These are phyloP conservation scores for Williopsis jadinii DNA, from an alignment of 1,139 yeast species.

Conservation along the genomic window DNA sequence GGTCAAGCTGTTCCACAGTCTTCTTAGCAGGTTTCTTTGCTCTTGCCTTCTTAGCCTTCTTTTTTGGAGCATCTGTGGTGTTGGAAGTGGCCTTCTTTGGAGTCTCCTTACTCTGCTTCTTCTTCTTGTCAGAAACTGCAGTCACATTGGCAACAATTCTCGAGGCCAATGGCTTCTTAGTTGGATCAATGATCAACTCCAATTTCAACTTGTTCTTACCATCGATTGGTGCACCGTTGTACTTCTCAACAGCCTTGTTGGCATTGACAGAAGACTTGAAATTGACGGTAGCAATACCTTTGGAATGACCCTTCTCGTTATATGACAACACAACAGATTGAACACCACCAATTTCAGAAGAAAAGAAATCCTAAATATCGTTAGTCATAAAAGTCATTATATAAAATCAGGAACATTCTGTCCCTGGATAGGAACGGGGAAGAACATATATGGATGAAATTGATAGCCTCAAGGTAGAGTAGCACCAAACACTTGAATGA, in stretches of 20 bases:
- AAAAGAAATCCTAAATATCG: conserved; percentile 69
- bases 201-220: conserved; percentile 78
- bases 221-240: conserved; percentile 92
- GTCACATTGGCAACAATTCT: conserved; percentile 49
- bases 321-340: conserved; percentile 64
- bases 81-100: conserved; percentile 19
- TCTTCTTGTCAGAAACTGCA: conserved; percentile 3
- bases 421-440: too few species aligned
- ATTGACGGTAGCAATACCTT: conserved; percentile 84
- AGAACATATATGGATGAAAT: too few species aligned
- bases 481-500: too few species aligned
- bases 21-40: conserved; percentile 49
- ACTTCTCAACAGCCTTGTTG: conserved; percentile 67
- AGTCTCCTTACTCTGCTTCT: conserved; percentile 21
- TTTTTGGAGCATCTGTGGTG: conserved; percentile 21
- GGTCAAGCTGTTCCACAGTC: conserved; percentile 85
- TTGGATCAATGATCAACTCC: conserved; percentile 83
- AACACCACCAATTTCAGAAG: conserved; percentile 84
- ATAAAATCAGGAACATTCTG: too few species aligned
- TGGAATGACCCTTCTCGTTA: conserved; percentile 84
- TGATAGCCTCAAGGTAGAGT: too few species aligned
- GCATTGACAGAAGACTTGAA: conserved; percentile 70
- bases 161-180: conserved; percentile 65
- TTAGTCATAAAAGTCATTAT: too few species aligned
- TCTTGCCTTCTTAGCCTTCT: conserved; percentile 28